A percentile compares a stretch with the other conserved stretches of the same genome.
phyloP scores from a whole-genome alignment of 768 basidiomycete genomes.

The Boletus huronensis region DNA sequence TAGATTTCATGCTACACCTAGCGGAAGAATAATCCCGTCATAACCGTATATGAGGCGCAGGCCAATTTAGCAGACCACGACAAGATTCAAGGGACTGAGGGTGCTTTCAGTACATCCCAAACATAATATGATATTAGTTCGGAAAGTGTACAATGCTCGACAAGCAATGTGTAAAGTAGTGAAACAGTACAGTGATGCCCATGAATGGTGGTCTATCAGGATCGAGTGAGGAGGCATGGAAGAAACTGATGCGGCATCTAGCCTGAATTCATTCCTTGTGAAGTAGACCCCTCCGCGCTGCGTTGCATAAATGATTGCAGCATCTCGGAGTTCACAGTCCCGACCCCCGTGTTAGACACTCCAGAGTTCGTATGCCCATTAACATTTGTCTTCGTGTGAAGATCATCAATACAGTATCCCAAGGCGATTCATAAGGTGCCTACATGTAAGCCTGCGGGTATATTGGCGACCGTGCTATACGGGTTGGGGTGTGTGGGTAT shows the following conservation, averaged over 20 bases:
- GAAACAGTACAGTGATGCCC: neutral
- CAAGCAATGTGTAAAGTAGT: constrained; percentile 14
- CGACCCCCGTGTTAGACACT: constrained; percentile 22
- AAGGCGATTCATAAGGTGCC: neutral
- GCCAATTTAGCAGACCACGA: constrained; percentile 86
- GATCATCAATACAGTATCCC: neutral
- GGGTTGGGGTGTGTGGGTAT: constrained; percentile 5
- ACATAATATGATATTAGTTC: constrained; percentile 13
- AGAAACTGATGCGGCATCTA: constrained; percentile 2
- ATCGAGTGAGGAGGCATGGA: neutral
- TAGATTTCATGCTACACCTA: constrained; percentile 29
- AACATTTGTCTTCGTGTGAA: constrained; percentile 10
- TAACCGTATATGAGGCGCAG: constrained; percentile 85
- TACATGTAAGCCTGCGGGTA: constrained; percentile 20
- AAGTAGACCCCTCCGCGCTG: constrained; percentile 30
- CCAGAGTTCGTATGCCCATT: constrained; percentile 10
- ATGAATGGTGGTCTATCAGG: neutral
- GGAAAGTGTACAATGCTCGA: neutral
- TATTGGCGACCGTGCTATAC: constrained; percentile 7
- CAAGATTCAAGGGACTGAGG: constrained; percentile 79
- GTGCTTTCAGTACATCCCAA: constrained; percentile 49
- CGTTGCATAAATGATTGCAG: constrained; percentile 47
- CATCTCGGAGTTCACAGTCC: constrained; percentile 39
- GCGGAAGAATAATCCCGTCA: constrained; percentile 74
- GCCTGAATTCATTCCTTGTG: constrained; percentile 19